Evolutionary conservation across 257 asterid genomes (phyloP).

Genomic region (Rehmannia glutinosa): DNA sequence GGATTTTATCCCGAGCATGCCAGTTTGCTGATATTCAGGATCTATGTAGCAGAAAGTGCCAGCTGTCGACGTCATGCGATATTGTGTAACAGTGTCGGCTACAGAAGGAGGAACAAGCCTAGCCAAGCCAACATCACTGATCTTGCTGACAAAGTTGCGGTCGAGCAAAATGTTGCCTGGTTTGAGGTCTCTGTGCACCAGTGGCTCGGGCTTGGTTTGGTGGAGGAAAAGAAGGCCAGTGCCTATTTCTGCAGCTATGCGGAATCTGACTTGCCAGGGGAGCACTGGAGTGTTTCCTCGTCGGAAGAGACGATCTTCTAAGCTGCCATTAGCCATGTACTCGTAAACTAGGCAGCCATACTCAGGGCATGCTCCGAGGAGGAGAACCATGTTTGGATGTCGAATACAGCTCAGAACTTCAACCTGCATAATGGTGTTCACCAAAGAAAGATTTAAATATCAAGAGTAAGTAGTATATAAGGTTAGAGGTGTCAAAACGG

Average conservation of each 20-base stretch:
- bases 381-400: conserved; percentile 98
- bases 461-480: no score
- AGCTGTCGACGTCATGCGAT: conserved; percentile 90
- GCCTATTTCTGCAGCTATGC: conserved; percentile 87
- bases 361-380: conserved; percentile 95
- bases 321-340: conserved; percentile 89
- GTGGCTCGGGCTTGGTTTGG: conserved; percentile 92
- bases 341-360: conserved; percentile 94
- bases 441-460: not conserved
- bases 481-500: no score
- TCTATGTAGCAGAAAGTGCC: conserved; percentile 96
- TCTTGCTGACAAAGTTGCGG: conserved; percentile 85
- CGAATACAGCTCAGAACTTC: conserved; percentile 89
- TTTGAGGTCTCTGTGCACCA: conserved; percentile 88
- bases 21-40: conserved; percentile 92
- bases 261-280: conserved; percentile 83
- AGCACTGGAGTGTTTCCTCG: conserved; percentile 64
- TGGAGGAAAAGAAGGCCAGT: conserved; percentile 88
- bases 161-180: conserved; percentile 86
- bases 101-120: conserved; percentile 92
- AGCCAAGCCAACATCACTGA: conserved; percentile 89
- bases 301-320: conserved; percentile 73
- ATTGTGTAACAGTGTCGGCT: conserved; percentile 85
- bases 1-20: conserved; percentile 84
- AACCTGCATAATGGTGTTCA: conserved; percentile 42